A percentile compares a stretch with the other conserved stretches of the same genome.
Evolutionary conservation across 164 flowering plant genomes (phyloP).

Genomic region (Aristolochia fimbriata): DNA sequence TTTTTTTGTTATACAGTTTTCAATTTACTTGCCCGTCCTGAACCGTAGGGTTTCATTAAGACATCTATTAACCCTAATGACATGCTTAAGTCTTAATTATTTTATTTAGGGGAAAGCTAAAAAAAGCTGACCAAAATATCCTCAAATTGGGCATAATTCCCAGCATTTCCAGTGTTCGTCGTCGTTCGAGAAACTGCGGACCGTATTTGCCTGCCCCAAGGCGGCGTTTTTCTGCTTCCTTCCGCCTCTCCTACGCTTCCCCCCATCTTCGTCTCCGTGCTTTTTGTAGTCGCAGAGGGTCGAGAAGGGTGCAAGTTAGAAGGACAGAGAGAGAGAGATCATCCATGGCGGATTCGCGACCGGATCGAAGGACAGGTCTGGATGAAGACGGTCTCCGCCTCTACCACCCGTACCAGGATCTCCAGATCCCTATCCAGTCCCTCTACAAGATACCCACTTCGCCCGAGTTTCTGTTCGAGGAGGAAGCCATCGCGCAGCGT

Average conservation of each 20-base stretch:
- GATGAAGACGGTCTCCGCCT: constrained; percentile 14
- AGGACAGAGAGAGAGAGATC: not conserved
- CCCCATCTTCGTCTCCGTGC: not conserved
- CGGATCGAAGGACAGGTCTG: constrained; percentile 1
- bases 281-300: not conserved
- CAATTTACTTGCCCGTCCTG: too few species aligned
- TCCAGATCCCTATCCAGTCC: constrained; percentile 34
- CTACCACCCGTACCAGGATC: constrained; percentile 76
- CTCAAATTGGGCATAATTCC: too few species aligned
- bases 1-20: too few species aligned
- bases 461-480: constrained; percentile 79
- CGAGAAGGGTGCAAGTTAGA: too few species aligned
- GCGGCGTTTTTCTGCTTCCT: not conserved
- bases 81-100: too few species aligned
- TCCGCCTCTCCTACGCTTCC: not conserved
- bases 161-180: too few species aligned
- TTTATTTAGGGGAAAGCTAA: too few species aligned
- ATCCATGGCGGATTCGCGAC: constrained; percentile 2
- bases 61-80: too few species aligned
- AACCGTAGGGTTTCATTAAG: too few species aligned
- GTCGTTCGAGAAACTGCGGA: too few species aligned
- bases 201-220: not conserved
- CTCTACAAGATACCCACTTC: constrained; percentile 75
- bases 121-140: too few species aligned
- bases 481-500: constrained; percentile 56